phyloP scores from a whole-genome alignment of 2,329 filamentous ascomycete genomes.

The Nothopassalora personata region DNA sequence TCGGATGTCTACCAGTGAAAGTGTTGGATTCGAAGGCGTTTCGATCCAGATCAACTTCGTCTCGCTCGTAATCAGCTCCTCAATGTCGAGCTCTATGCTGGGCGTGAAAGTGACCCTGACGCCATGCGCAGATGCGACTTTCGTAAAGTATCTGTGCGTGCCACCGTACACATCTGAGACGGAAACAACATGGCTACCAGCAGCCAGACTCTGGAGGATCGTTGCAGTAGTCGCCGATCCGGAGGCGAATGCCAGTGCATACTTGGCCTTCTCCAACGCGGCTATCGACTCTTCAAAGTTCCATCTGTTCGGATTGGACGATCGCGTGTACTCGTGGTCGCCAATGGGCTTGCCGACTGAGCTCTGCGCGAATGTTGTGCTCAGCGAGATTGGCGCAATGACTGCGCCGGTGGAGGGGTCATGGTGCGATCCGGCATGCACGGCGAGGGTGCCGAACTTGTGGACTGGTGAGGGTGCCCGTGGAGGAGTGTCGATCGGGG shows the following conservation, averaged over 20 bases:
- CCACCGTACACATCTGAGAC: constrained; percentile 97
- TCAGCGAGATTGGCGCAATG: constrained; percentile 92
- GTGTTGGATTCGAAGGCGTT: constrained; percentile 87
- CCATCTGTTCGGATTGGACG: constrained; percentile 87
- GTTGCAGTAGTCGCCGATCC: constrained; percentile 90
- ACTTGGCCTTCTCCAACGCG: constrained; percentile 83
- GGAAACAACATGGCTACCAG: constrained; percentile 89
- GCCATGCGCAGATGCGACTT: constrained; percentile 90
- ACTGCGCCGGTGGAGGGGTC: constrained; percentile 91
- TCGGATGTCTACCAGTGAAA: constrained; percentile 87
- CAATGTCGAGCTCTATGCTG: constrained; percentile 82
- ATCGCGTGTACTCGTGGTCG: constrained; percentile 86
- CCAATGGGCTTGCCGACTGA: constrained; percentile 83
- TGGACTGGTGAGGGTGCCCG: constrained; percentile 68
- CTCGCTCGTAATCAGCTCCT: constrained; percentile 74
- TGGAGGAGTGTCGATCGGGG: constrained; percentile 64
- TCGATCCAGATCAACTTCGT: constrained; percentile 98
- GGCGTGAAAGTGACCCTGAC: constrained; percentile 93
- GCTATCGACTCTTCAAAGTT: constrained; percentile 93
- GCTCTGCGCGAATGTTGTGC: constrained; percentile 92
- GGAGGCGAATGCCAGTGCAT: constrained; percentile 90
- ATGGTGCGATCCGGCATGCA: constrained; percentile 87
- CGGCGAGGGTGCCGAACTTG: constrained; percentile 85
- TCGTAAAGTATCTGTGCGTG: constrained; percentile 97
- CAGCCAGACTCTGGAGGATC: constrained; percentile 85